Base-by-base conservation (phyloP, 331 rosid species). In the Ulmus americana region DNA sequence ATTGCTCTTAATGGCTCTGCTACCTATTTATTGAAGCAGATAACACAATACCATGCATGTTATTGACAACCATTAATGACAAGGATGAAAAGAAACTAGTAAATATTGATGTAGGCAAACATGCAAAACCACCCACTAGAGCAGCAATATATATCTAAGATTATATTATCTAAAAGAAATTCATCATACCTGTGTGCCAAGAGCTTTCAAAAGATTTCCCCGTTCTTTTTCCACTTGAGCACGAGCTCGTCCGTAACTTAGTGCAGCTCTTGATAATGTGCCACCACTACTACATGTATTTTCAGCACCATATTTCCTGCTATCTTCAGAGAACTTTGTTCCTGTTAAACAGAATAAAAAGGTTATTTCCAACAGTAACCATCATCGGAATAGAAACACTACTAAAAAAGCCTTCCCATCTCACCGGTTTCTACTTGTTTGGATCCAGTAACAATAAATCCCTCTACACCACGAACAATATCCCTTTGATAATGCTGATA, bases 151-250 rank as follows among this genome's bases (percentile, higher is more conserved):
- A 8, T 8, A 56, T 63, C 58, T 18, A 53, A 6, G 35, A 28
- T 28, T 28, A 45, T 22, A 51, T 1, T 70, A 52, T 16, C 20
- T 49, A 16, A n/a, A 48, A 15, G 55, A 48, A 53, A 14, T 45
- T 45, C 39, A 58, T 9, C 63, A 69, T 64, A 92, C 98, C 98
- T 89, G 97, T 70, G 98, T 85, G 61, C 97, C 96, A 73, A 92
- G 88, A 71, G 95, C 88, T 82, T 92, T 92, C 67, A 92, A 77
- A 69, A 92, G 61, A 76, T 70, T 89, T 12, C 97, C 98, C 12
- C 84, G 88, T 71, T 92, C 97, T 84, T 89, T 92, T 78, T 92
- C 98, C 97, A 92, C 87, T 76, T 92, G 97, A 8, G 88, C 97
- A 70, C 95, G 84, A 28, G 98, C 86, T 18, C 78, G 95, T 10